Evolutionary conservation across 139 green algal species (phyloP), one percentile per base, ranked within the genome.

Genomic region (Chlorella sp.): DNA sequence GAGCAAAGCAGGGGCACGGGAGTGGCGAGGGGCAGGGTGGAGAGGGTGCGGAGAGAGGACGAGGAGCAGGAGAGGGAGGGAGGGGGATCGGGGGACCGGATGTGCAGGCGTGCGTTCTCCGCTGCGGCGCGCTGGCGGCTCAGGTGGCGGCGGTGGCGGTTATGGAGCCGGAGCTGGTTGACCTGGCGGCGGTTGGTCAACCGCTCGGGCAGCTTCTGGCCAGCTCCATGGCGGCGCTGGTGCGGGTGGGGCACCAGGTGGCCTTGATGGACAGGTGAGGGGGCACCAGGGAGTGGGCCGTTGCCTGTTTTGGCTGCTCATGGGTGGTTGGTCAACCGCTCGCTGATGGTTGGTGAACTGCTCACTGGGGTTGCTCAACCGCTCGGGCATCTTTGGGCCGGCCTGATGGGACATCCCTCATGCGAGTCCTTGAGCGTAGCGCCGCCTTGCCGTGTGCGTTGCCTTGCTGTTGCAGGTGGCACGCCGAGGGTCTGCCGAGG

Each of bases 81-180:
- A 55, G 17, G 42, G 42, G 42, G 42, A 17, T 10, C 10, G 42
- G 10, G 42, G 42, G 10, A 17, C 42, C 17, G 10, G 42, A 10
- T 55, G 10, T 10, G 27, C 62, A 67, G 62, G 26, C 29, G 62
- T 26, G 35, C 3, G 30, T 31, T 14, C 30, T 67, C 3, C 4
- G 62, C 24, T 67, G 62, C 30, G 4, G 62, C 62, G 10, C 23
- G 4, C n/a, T 17, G 27, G 62, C 30, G 4, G 62, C 62, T 3
- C 62, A 35, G 30, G 33, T 72, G 71, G 36, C 67, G 35, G 35
- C 33, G 10, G 35, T 76, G 42, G 23, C 31, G 3, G 55, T 71
- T 59, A 76, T 76, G 64, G 75, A 80, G 29, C 62, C 69, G 17
- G 49, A 65, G 62, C 29, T 76, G 63, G 49, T 80, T 62, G 42